Percentiles rank a stretch among this genome's conserved stretches.
These are phyloP conservation scores for Acorus calamus DNA, from an alignment of 106 monocot genomes.

Conservation along the genomic window DNA sequence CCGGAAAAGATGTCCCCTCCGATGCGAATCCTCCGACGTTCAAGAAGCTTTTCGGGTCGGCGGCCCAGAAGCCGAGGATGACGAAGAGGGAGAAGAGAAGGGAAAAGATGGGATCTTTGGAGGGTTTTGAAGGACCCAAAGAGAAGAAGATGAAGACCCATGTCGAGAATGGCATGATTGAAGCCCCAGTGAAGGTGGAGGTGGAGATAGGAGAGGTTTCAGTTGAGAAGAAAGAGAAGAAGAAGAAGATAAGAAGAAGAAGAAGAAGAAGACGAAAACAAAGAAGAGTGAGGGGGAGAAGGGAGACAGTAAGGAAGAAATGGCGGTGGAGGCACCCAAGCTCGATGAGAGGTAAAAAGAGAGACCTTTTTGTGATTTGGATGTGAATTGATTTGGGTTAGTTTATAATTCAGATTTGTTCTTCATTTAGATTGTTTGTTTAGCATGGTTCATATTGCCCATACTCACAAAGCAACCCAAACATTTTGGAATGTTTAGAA, in stretches of 20 bases:
- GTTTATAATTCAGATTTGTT: no score
- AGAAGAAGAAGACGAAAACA: slow-evolving; percentile 8
- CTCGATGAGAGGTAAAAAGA: slow-evolving; percentile 21
- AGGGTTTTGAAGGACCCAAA: slow-evolving; percentile 1
- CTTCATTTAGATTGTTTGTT: no score
- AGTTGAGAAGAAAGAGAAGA: neutral
- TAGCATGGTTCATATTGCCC: no score
- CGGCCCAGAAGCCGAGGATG: slow-evolving; percentile 11
- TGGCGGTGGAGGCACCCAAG: neutral
- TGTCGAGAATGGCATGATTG: no score
- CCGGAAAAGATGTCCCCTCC: neutral
- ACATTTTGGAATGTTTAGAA: no score
- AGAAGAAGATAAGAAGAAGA: slow-evolving; percentile 10
- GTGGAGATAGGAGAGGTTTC: slow-evolving; percentile 2
- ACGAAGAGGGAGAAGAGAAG: slow-evolving; percentile 23
- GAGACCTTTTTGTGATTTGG: neutral
- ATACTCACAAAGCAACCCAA: no score
- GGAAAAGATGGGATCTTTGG: slow-evolving; percentile 10
- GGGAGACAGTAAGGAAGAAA: neutral
- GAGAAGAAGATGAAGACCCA: slow-evolving; percentile 4
- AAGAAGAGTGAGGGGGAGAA: neutral
- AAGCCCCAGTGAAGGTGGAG: slow-evolving; percentile 5
- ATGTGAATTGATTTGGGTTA: no score
- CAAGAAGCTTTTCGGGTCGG: slow-evolving; percentile 31
- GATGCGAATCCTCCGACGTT: slow-evolving; percentile 24